Evolutionary conservation across 345 rosid genomes (phyloP).

Genomic region (Eucalyptus rudis): DNA sequence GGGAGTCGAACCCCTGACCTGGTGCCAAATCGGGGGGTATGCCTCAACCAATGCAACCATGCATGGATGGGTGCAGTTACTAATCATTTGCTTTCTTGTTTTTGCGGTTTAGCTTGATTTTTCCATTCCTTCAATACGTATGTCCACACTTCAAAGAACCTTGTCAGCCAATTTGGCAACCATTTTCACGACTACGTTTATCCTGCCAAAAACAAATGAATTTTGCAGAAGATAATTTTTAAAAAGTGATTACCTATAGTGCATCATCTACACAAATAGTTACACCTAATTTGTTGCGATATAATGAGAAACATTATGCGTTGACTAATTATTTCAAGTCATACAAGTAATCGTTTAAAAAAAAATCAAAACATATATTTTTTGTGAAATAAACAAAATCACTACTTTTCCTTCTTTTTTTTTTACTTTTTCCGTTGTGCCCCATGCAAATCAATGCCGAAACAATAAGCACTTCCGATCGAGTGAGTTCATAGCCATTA

Average conservation of each 20-base stretch:
- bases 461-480: no score
- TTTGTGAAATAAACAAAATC: not conserved
- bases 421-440: not conserved
- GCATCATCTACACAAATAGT: not conserved
- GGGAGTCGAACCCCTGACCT: rapidly evolving
- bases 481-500: not conserved
- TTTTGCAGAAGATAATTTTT: not conserved
- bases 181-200: not conserved
- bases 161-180: not conserved
- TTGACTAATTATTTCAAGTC: not conserved
- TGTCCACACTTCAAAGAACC: not conserved
- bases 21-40: rapidly evolving
- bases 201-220: not conserved
- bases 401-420: not conserved
- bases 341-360: not conserved
- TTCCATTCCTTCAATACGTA: not conserved
- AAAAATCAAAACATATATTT: not conserved
- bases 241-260: not conserved
- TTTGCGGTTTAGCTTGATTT: not conserved
- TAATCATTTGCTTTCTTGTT: no score
- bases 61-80: no score
- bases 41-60: rapidly evolving
- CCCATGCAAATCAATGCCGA: not conserved
- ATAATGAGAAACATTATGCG: no score
- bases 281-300: not conserved